Percentiles rank a stretch among this genome's conserved stretches.
These are phyloP conservation scores for Haemoproteus tartakovskyi DNA, from an alignment of 169 alveolate genomes.

Conservation along the genomic window DNA sequence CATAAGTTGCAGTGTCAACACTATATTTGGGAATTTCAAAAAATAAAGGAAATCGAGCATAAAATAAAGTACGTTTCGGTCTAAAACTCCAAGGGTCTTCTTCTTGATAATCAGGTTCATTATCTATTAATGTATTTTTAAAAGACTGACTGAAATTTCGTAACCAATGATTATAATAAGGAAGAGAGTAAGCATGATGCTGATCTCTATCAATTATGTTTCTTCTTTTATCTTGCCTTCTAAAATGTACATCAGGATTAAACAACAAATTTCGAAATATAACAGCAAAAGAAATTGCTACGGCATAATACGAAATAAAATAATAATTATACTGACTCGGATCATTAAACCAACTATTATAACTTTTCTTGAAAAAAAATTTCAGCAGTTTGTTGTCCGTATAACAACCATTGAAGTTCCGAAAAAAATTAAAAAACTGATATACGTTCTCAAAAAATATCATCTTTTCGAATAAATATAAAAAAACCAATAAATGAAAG, in stretches of 20 bases:
- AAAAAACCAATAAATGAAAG: background rate
- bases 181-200: conserved; percentile 78
- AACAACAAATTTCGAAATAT: conserved; percentile 33
- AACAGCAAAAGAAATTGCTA: conserved; percentile 27
- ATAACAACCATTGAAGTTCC: conserved; percentile 64
- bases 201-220: conserved; percentile 70
- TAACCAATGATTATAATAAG: conserved; percentile 70
- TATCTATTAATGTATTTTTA: conserved; percentile 74
- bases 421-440: conserved; percentile 57
- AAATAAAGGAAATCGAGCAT: conserved; percentile 77
- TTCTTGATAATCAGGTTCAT: conserved; percentile 77
- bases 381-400: conserved; percentile 78
- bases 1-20: conserved; percentile 73
- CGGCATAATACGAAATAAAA: conserved; percentile 68
- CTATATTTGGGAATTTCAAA: conserved; percentile 75
- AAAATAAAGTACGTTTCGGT: conserved; percentile 71
- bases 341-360: conserved; percentile 78
- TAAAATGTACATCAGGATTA: conserved; percentile 66
- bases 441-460: conserved; percentile 57
- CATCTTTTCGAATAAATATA: conserved; percentile 5
- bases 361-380: conserved; percentile 75
- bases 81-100: conserved; percentile 72
- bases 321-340: conserved; percentile 79
- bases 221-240: conserved; percentile 67
- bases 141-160: conserved; percentile 75